Percentiles rank a stretch among this genome's conserved stretches.
Conservation (phyloP, 1,284 basidiomycete genomes). For the Meira miltonrushii region DNA sequence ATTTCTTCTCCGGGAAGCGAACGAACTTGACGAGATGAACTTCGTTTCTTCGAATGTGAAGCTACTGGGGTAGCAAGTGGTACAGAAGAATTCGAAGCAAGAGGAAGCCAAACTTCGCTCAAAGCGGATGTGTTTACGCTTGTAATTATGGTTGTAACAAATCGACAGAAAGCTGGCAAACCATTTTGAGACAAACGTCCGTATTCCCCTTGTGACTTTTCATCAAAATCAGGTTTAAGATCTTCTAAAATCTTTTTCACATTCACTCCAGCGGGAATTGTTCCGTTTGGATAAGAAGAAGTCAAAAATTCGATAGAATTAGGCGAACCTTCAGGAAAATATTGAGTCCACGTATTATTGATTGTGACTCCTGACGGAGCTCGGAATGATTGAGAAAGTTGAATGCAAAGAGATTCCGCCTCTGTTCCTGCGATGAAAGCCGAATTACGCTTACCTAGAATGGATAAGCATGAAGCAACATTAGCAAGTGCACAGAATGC, state of each 20-base stretch:
- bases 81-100: conserved; percentile 7
- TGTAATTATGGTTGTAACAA: conserved; percentile 16
- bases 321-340: conserved; percentile 19
- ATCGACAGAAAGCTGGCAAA: conserved; percentile 25
- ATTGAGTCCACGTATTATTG: conserved; percentile 16
- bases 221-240: conserved; percentile 23
- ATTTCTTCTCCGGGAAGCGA: conserved; percentile 13
- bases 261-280: conserved; percentile 1
- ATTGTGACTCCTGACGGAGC: background rate
- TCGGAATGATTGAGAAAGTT: too few relatives aligned
- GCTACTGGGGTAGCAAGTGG: conserved; percentile 11
- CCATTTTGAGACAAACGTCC: conserved; percentile 13
- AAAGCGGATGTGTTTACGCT: conserved; percentile 14
- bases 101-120: conserved; percentile 22
- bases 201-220: conserved; percentile 16
- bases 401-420: too few relatives aligned
- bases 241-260: conserved; percentile 12
- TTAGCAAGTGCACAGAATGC: too few relatives aligned
- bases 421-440: too few relatives aligned
- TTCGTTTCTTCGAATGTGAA: background rate
- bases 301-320: conserved; percentile 19
- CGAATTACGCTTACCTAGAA: too few relatives aligned
- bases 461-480: too few relatives aligned
- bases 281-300: conserved; percentile 11
- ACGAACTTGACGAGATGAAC: background rate